Evolutionary conservation across 129 eudicot genomes (phyloP).

Genomic region (Lactuca saligna): DNA sequence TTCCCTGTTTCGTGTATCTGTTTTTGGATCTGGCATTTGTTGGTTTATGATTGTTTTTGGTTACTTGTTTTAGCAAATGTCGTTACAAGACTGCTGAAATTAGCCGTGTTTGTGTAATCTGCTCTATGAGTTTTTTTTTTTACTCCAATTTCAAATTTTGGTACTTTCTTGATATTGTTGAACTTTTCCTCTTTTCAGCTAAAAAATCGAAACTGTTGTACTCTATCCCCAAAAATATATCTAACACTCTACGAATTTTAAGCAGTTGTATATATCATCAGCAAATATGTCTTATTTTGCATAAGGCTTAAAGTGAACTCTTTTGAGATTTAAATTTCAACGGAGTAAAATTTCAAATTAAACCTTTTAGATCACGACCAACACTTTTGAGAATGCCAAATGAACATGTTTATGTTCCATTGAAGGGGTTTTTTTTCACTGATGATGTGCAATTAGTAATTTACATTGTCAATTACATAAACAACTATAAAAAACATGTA

Average conservation of each 20-base stretch:
- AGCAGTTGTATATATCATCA: not conserved
- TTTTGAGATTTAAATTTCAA: too few species aligned
- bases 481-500: too few species aligned
- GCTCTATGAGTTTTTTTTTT: slow-evolving; percentile 4
- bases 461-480: too few species aligned
- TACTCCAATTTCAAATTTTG: not conserved
- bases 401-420: slow-evolving; percentile 6
- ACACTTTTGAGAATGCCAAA: not conserved
- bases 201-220: not conserved
- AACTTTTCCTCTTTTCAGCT: not conserved
- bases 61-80: not conserved
- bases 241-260: not conserved
- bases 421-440: not conserved
- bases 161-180: not conserved
- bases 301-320: too few species aligned
- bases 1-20: not conserved
- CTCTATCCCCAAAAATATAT: not conserved
- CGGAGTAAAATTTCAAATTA: too few species aligned
- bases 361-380: too few species aligned
- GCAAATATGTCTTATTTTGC: too few species aligned
- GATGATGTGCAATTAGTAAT: not conserved
- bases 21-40: not conserved
- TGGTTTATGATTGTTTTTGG: not conserved
- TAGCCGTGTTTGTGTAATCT: not conserved
- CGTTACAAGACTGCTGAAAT: not conserved